phyloP scores from a whole-genome alignment of 2,329 filamentous ascomycete species.

The Spiromastix sp. region DNA sequence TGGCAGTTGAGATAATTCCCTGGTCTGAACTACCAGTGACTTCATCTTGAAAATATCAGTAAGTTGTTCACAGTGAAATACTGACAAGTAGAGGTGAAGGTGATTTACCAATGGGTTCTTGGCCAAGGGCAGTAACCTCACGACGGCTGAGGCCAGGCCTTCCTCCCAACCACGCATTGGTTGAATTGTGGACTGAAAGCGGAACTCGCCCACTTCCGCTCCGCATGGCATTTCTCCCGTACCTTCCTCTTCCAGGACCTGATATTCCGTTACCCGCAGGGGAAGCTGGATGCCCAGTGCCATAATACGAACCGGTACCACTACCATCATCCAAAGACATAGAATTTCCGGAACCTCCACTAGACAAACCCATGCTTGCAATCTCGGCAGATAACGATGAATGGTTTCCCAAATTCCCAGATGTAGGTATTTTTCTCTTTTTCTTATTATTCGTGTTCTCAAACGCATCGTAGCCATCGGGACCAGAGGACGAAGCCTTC shows the following conservation, averaged over 20 bases:
- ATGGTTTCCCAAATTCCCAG: slow-evolving; percentile 56
- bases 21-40: slow-evolving; percentile 39
- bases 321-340: slow-evolving; percentile 35
- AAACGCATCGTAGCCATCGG: slow-evolving; percentile 91
- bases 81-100: slow-evolving; percentile 8
- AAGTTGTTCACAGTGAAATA: slow-evolving; percentile 8
- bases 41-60: slow-evolving; percentile 19
- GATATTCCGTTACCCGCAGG: slow-evolving; percentile 61
- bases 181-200: slow-evolving; percentile 48
- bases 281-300: slow-evolving; percentile 43
- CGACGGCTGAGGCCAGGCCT: slow-evolving; percentile 39
- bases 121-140: slow-evolving; percentile 32
- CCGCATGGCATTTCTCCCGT: slow-evolving; percentile 48
- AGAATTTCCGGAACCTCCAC: slow-evolving; percentile 34
- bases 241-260: slow-evolving; percentile 73
- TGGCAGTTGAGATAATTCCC: slow-evolving; percentile 86
- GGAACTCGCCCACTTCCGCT: slow-evolving; percentile 51
- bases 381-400: slow-evolving; percentile 52
- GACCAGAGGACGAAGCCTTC: slow-evolving; percentile 57
- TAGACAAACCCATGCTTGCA: slow-evolving; percentile 51
- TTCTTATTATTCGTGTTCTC: slow-evolving; percentile 99
- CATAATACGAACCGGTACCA: slow-evolving; percentile 44
- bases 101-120: slow-evolving; percentile 21
- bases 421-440: slow-evolving; percentile 93
- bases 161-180: slow-evolving; percentile 42